These are phyloP conservation scores for Cystoisospora suis DNA, from an alignment of 169 alveolate species.

Conservation along the genomic window DNA sequence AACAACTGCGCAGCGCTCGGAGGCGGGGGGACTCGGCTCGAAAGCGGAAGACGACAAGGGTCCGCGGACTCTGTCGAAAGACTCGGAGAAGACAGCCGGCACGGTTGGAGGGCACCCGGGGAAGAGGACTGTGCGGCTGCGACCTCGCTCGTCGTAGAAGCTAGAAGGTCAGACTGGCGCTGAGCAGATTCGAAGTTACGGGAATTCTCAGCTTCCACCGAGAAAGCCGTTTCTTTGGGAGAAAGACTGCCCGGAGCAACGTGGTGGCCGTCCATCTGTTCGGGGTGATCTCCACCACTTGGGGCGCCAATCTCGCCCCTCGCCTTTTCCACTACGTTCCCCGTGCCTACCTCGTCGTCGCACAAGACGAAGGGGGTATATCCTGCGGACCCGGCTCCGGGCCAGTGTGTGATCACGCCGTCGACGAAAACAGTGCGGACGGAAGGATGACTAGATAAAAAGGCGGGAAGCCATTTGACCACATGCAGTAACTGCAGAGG, in stretches of 20 bases:
- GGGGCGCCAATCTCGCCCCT: neutral
- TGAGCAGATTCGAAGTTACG: no score
- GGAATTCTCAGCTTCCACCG: no score
- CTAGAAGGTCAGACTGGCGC: neutral
- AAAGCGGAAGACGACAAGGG: neutral
- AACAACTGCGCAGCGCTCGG: neutral
- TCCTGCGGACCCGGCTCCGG: neutral
- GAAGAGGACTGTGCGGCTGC: neutral
- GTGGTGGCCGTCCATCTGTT: no score
- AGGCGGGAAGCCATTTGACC: neutral
- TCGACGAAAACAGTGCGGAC: neutral
- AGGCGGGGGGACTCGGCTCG: neutral
- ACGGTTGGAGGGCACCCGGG: neutral
- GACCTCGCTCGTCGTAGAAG: neutral
- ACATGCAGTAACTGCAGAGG: slow-evolving; percentile 36
- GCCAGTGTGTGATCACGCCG: neutral
- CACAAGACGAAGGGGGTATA: neutral
- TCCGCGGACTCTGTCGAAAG: neutral
- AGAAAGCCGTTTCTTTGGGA: no score
- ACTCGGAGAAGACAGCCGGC: neutral
- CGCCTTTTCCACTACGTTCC: neutral
- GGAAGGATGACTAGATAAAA: neutral
- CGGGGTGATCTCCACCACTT: neutral
- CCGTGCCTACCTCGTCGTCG: neutral
- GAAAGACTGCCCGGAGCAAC: no score